Base-by-base conservation (phyloP, 768 basidiomycete genomes). In the Phanerochaete carnosa region DNA sequence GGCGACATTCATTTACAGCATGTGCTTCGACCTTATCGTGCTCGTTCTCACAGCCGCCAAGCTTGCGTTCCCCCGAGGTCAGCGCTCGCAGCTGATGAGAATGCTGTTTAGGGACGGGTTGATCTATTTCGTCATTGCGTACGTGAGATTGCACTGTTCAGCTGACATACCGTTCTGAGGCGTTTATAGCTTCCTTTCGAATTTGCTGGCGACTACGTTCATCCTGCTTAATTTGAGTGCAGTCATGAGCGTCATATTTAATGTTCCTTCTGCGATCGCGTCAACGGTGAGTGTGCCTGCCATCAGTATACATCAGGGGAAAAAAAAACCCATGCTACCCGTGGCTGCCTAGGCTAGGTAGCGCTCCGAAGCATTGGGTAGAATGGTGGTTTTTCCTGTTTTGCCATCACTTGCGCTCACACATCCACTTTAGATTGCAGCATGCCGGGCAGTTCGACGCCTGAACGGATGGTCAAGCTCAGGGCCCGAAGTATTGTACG, bases 81-180 rank as follows among this genome's bases (percentile, higher is more conserved):
- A 82, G 39, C 83, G 84, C 29, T 79, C 78, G 30, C 82, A 79
- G 35, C 82, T 90, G 22, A 82, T 87, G 55, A 78, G 72, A 47
- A 80, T 90, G 58, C 83, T 90, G 60, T 89, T 90, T 71, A 76
- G 76, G 23, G 88, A 90, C 66, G 88, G 88, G 26, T 68, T 90
- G 53, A 85, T 89, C 53, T 90, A 85, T 75, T 90, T 89, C 68
- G 68, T 81, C 64, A 83, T 90, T 57, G 88, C 88, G 86, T 79
- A 13, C 29, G 51, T 52, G 2, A 12, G n/a, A n/a, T n/a, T n/a
- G n/a, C n/a, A n/a, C n/a, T n/a, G n/a, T n/a, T n/a, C n/a, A n/a
- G n/a, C n/a, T n/a, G n/a, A n/a, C n/a, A n/a, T n/a, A n/a, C n/a
- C n/a, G 28, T 29, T 9, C 32, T 29, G 51, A 52, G 3, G 2